These are phyloP conservation scores for Cerrena zonata DNA, from an alignment of 1,284 basidiomycete genomes.

Conservation along the genomic window DNA sequence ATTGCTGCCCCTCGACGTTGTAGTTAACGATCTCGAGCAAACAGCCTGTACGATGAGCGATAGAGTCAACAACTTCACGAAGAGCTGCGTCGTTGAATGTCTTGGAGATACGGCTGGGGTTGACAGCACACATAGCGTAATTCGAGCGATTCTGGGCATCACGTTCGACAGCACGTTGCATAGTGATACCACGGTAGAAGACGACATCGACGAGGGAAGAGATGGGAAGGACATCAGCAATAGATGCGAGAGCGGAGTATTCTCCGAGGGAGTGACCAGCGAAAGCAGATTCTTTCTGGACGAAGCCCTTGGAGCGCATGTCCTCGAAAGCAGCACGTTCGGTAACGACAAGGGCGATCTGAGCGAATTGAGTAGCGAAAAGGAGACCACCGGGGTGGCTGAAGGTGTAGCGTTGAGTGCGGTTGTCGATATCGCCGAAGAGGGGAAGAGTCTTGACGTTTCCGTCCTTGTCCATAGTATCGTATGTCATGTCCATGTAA, in stretches of 20 bases:
- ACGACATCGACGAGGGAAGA: constrained; percentile 96
- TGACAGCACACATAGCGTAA: constrained; percentile 98
- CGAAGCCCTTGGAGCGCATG: constrained; percentile 92
- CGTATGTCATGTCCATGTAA: constrained; percentile 99
- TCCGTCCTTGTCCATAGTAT: constrained; percentile 92
- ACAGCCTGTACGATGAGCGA: constrained; percentile 70
- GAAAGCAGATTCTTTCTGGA: constrained; percentile 87
- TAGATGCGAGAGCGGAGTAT: constrained; percentile 95
- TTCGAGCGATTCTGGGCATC: constrained; percentile 89
- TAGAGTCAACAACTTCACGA: constrained; percentile 90
- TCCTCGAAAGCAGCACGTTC: constrained; percentile 98
- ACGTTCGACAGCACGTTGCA: constrained; percentile 96
- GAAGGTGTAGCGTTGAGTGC: constrained; percentile 94
- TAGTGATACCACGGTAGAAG: constrained; percentile 98
- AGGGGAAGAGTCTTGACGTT: constrained; percentile 90
- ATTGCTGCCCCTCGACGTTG: constrained; percentile 97
- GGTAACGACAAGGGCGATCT: constrained; percentile 95
- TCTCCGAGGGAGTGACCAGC: constrained; percentile 98
- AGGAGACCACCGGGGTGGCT: constrained; percentile 91
- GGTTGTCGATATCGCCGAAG: constrained; percentile 87
- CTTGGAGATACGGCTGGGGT: constrained; percentile 90
- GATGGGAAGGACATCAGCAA: constrained; percentile 92
- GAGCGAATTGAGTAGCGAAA: constrained; percentile 96
- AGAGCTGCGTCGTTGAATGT: constrained; percentile 90
- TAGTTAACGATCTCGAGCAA: constrained; percentile 96